Percentiles rank a stretch among this genome's conserved stretches.
Conservation (phyloP, 371 early-diverging fungal genomes). For the Quaeritorhiza haematococci region DNA sequence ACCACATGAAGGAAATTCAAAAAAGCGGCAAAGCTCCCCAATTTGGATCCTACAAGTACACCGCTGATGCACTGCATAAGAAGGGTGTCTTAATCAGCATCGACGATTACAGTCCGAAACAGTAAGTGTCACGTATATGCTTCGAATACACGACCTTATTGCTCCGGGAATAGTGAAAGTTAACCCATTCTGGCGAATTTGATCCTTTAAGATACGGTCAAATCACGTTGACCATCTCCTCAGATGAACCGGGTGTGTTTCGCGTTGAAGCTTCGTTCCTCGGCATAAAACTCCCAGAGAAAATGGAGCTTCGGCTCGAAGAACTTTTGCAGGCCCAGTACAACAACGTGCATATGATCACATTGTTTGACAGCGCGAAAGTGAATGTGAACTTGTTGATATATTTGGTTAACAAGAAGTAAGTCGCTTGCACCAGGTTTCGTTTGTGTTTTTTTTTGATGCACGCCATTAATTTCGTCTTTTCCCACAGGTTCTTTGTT, state of each 20-base stretch:
- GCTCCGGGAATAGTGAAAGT: too few relatives aligned
- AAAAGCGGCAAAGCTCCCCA: slow-evolving; percentile 82
- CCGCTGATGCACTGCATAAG: slow-evolving; percentile 84
- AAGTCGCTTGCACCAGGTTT: not conserved
- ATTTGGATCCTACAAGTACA: slow-evolving; percentile 97
- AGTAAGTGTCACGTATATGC: slow-evolving; percentile 40
- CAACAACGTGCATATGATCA: slow-evolving; percentile 82
- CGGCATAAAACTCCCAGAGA: slow-evolving; percentile 71
- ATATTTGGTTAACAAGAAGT: slow-evolving; percentile 96
- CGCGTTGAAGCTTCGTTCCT: slow-evolving; percentile 76
- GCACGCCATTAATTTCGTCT: too few relatives aligned
- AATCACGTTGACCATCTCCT: slow-evolving; percentile 84
- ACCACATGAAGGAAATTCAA: slow-evolving; percentile 80
- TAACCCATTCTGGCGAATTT: too few relatives aligned
- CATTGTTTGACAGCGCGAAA: slow-evolving; percentile 84
- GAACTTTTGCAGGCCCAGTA: slow-evolving; percentile 90
- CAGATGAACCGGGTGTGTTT: slow-evolving; percentile 87
- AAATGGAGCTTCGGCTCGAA: slow-evolving; percentile 82
- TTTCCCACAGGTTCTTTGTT: not conserved
- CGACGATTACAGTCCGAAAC: slow-evolving; percentile 71
- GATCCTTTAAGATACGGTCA: slow-evolving; percentile 60
- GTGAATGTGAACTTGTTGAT: slow-evolving; percentile 93
- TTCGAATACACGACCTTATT: slow-evolving; percentile 2
- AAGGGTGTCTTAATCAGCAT: slow-evolving; percentile 88
- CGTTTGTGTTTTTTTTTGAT: not conserved